These are phyloP conservation scores for Verticillium dahliae DNA, from an alignment of 2,329 filamentous ascomycete species.

Conservation along the genomic window DNA sequence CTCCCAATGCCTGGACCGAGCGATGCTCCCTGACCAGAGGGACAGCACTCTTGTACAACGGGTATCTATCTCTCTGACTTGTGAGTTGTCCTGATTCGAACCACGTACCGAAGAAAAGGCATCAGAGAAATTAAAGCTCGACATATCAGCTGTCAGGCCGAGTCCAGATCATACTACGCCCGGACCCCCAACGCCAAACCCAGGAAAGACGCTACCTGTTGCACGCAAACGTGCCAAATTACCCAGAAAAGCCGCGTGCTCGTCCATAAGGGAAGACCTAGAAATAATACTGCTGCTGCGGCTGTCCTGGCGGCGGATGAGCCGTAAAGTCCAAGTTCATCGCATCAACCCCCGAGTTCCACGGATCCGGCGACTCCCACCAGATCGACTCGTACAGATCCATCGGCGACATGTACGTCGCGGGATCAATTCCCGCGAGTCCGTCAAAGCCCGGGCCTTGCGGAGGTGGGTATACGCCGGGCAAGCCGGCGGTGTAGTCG, in stretches of 20 bases:
- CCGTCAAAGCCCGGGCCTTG: constrained; percentile 11
- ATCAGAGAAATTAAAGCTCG: no score
- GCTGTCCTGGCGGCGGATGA: constrained; percentile 52
- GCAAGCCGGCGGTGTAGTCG: constrained; percentile 30
- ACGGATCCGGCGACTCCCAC: constrained; percentile 56
- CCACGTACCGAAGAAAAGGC: no score
- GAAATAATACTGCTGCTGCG: constrained; percentile 51
- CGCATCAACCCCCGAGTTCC: constrained; percentile 47
- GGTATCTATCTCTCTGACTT: no score
- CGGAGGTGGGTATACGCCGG: background rate
- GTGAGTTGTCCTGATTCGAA: no score
- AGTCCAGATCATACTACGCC: no score
- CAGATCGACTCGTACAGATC: constrained; percentile 64
- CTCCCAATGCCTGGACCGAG: no score
- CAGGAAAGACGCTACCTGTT: no score
- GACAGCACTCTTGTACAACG: no score
- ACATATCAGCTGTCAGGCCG: no score
- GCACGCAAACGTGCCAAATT: no score
- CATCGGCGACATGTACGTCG: constrained; percentile 58
- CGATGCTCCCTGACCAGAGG: no score
- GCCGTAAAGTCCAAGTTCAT: constrained; percentile 57
- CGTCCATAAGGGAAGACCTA: constrained; percentile 15
- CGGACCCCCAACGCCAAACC: no score
- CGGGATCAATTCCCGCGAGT: constrained; percentile 44
- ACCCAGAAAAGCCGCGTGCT: background rate